Evolutionary conservation across 2,329 filamentous ascomycete genomes (phyloP).

Genomic region (Sarocladium kiliense): DNA sequence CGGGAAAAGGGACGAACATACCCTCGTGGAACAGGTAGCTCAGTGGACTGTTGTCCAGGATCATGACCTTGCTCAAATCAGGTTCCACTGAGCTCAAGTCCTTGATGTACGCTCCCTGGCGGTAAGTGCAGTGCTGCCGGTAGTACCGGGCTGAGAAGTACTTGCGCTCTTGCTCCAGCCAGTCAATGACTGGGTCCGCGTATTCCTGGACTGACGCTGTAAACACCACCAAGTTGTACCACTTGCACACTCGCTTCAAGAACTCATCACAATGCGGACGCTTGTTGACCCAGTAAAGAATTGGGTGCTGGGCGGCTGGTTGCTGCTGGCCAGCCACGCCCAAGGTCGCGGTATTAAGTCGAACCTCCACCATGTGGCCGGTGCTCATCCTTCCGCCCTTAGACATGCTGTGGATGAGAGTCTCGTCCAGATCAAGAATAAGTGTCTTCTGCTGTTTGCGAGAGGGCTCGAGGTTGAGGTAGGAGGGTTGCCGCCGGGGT

Average conservation of each 20-base stretch:
- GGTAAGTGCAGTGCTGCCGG: slow-evolving; percentile 91
- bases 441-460: slow-evolving; percentile 78
- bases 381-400: slow-evolving; percentile 94
- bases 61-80: slow-evolving; percentile 97
- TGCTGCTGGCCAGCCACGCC: slow-evolving; percentile 55
- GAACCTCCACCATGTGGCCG: slow-evolving; percentile 98
- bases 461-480: slow-evolving; percentile 58
- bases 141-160: slow-evolving; percentile 94
- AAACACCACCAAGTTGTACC: slow-evolving; percentile 96
- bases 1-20: slow-evolving; percentile 33
- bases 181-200: slow-evolving; percentile 97
- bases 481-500: slow-evolving; percentile 83
- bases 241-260: slow-evolving; percentile 84
- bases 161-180: slow-evolving; percentile 93
- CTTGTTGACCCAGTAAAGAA: slow-evolving; percentile 98
- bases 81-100: slow-evolving; percentile 94
- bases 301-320: slow-evolving; percentile 74
- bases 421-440: slow-evolving; percentile 94
- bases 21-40: slow-evolving; percentile 99
- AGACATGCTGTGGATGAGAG: slow-evolving; percentile 94
- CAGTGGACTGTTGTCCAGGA: slow-evolving; percentile 95
- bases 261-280: slow-evolving; percentile 96
- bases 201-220: slow-evolving; percentile 98
- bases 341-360: slow-evolving; percentile 68
- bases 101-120: slow-evolving; percentile 97